Percentiles rank a stretch among this genome's conserved stretches.
These are phyloP conservation scores for Scytalidium lignicola DNA, from an alignment of 2,329 filamentous ascomycete genomes.

Conservation along the genomic window DNA sequence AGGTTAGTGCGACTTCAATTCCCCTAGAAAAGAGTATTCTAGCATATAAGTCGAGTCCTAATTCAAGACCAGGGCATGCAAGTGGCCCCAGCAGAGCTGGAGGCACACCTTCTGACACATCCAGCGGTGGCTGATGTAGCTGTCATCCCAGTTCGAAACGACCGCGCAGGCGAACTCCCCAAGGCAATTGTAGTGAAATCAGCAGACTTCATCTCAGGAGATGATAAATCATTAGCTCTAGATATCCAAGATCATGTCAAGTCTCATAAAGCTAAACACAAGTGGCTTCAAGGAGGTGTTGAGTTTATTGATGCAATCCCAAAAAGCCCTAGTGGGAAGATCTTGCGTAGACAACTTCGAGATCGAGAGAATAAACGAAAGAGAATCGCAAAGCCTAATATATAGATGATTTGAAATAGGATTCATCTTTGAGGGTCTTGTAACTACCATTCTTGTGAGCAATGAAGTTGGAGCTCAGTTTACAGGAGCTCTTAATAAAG, in stretches of 20 bases:
- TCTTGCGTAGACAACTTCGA: constrained; percentile 58
- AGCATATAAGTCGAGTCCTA: neutral
- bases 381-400: constrained; percentile 56
- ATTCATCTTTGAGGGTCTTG: too few species aligned
- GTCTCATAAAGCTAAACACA: constrained; percentile 60
- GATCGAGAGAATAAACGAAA: constrained; percentile 66
- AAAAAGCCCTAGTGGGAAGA: constrained; percentile 68
- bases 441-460: too few species aligned
- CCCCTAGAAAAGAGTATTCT: neutral
- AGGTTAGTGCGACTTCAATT: constrained; percentile 39
- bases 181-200: constrained; percentile 57
- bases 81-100: constrained; percentile 75
- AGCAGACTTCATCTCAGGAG: constrained; percentile 44
- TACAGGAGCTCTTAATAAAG: too few species aligned
- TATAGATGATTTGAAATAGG: constrained; percentile 38
- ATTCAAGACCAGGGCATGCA: constrained; percentile 56
- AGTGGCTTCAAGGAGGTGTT: constrained; percentile 55
- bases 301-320: constrained; percentile 63
- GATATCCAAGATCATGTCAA: constrained; percentile 54
- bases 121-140: constrained; percentile 66
- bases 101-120: constrained; percentile 72
- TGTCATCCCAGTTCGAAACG: constrained; percentile 66
- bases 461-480: too few species aligned
- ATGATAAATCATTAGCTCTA: constrained; percentile 42
- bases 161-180: constrained; percentile 55